Evolutionary conservation across 106 monocot genomes (phyloP).

Genomic region (Dendrobium nobile): DNA sequence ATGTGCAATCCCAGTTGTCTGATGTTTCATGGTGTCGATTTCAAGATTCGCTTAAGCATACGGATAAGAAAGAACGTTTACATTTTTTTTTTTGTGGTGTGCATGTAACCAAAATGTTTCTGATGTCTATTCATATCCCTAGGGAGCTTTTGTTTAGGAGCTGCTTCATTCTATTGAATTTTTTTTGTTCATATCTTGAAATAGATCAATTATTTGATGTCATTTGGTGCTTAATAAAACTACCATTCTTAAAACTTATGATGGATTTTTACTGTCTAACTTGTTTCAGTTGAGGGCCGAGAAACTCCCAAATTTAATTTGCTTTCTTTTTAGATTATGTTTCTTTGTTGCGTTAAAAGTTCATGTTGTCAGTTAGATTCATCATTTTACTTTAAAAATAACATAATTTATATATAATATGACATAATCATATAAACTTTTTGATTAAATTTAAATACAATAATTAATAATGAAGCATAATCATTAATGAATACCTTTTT

Average conservation of each 20-base stretch:
- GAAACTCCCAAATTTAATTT: not conserved
- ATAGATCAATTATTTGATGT: not conserved
- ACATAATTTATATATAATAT: too few species aligned
- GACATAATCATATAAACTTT: too few species aligned
- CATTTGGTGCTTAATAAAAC: not conserved
- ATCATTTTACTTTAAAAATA: not conserved
- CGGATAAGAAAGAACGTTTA: conserved; percentile 30
- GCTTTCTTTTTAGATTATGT: not conserved
- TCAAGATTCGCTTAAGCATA: conserved; percentile 61
- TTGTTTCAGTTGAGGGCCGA: not conserved
- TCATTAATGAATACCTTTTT: too few species aligned
- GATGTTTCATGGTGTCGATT: conserved; percentile 77
- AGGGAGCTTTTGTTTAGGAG: not conserved
- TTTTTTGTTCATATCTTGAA: not conserved
- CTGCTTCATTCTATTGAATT: not conserved
- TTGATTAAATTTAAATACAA: too few species aligned
- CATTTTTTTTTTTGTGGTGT: not conserved
- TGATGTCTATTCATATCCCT: not conserved
- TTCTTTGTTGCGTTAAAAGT: not conserved
- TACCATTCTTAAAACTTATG: not conserved
- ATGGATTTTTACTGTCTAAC: not conserved
- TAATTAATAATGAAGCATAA: too few species aligned
- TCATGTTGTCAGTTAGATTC: not conserved
- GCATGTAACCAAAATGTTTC: not conserved
- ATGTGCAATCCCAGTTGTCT: conserved; percentile 84